A percentile compares a stretch with the other conserved stretches of the same genome.
Conservation (phyloP, 2,329 filamentous ascomycete genomes). For the Pleomassaria siparia region DNA sequence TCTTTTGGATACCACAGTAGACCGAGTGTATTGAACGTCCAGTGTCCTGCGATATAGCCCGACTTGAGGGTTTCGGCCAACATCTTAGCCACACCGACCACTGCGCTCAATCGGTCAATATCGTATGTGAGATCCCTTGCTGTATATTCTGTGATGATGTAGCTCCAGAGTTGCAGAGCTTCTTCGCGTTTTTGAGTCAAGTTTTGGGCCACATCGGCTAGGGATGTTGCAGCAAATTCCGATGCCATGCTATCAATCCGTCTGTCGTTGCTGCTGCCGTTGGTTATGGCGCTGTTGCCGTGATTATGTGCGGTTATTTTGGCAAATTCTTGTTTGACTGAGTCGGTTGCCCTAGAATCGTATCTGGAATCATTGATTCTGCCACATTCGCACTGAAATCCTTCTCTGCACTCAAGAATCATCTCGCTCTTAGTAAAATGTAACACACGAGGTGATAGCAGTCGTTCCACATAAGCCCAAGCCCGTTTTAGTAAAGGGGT, state of each 20-base stretch:
- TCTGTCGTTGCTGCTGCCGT: constrained; percentile 15
- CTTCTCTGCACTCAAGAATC: constrained; percentile 41
- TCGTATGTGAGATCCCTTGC: constrained; percentile 37
- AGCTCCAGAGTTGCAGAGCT: constrained; percentile 37
- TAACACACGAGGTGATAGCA: constrained; percentile 34
- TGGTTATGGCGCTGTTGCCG: constrained; percentile 10
- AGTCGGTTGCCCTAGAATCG: constrained; percentile 36
- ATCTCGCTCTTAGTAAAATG: constrained; percentile 40
- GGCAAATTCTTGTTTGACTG: constrained; percentile 38
- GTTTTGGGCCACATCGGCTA: constrained; percentile 21
- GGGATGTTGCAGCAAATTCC: constrained; percentile 30
- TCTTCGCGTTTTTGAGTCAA: constrained; percentile 26
- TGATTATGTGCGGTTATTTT: constrained; percentile 23
- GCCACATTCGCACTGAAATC: constrained; percentile 40
- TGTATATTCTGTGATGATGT: constrained; percentile 40
- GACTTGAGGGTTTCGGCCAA: constrained; percentile 27
- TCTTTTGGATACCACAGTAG: constrained; percentile 41
- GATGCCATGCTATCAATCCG: constrained; percentile 30
- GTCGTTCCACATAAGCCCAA: constrained; percentile 37
- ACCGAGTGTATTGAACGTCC: constrained; percentile 37
- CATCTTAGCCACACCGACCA: constrained; percentile 34
- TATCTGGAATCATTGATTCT: constrained; percentile 32
- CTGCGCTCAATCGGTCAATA: constrained; percentile 33
- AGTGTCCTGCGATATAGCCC: constrained; percentile 40
- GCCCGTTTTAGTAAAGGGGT: constrained; percentile 36